These are phyloP conservation scores for Botryotinia convoluta DNA, from an alignment of 2,329 filamentous ascomycete species.

Conservation along the genomic window DNA sequence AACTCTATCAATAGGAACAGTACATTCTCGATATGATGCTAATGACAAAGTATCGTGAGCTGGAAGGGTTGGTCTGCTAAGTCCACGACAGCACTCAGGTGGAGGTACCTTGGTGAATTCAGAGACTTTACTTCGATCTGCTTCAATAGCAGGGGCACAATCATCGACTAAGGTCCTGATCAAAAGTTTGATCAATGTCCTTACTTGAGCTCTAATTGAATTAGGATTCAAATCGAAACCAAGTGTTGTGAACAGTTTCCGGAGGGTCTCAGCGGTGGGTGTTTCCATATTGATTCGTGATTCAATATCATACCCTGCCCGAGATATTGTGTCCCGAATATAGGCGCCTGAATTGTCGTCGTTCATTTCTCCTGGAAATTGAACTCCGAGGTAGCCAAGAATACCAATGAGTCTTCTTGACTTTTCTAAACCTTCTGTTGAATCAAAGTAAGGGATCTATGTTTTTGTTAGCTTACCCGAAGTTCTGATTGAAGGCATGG, in stretches of 20 bases:
- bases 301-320: conserved; percentile 22
- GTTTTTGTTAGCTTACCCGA: conserved; percentile 2
- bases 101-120: conserved; percentile 18
- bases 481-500: not conserved
- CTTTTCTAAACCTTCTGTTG: conserved; percentile 15
- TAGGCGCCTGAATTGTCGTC: conserved; percentile 17
- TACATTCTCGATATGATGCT: conserved; percentile 32
- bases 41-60: conserved; percentile 35
- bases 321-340: conserved; percentile 18
- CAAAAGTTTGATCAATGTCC: conserved; percentile 21
- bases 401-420: conserved; percentile 21
- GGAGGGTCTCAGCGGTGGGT: not conserved
- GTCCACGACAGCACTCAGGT: conserved; percentile 19
- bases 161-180: conserved; percentile 16
- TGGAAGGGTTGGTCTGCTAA: conserved; percentile 30
- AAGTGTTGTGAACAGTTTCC: conserved; percentile 16
- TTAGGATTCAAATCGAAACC: conserved; percentile 4
- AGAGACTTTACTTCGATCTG: conserved; percentile 16
- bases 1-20: conserved; percentile 35
- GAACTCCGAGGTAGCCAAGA: conserved; percentile 19
- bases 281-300: conserved; percentile 3
- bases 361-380: conserved; percentile 21
- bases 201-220: conserved; percentile 16
- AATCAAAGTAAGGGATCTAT: conserved; percentile 21
- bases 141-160: conserved; percentile 7